Base-by-base conservation (phyloP, 495 filamentous ascomycete species). In the Xylaria venustula region DNA sequence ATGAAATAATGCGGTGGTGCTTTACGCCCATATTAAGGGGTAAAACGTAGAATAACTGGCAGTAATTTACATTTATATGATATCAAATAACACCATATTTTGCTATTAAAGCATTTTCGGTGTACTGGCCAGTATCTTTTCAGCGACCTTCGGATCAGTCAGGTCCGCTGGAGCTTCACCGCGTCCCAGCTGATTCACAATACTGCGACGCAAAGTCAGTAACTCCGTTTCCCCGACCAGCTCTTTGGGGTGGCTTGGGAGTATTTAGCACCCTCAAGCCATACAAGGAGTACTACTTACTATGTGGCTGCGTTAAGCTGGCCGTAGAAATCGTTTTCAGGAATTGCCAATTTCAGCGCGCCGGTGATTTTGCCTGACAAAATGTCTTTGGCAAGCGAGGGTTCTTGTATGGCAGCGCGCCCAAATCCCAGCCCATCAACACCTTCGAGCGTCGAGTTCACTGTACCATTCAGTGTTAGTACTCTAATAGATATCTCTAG, bases 371-470 rank as follows among this genome's bases (percentile, higher is more conserved):
- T 77, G 7, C 79, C 80, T 1, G 68, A 66, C 7, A 85, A 70
- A 14, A 85, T 78, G 37, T 82, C 74, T 23, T 63, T 65, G 4
- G 78, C 73, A 4, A 87, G 54, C 17, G 67, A 67, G 6, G 75
- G 75, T 58, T 87, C 83, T 50, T 85, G 77, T 54, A 76, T 77
- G 2, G 77, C 71, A 2, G 81, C 75, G 5, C 83, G 77, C 0
- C 72, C 85, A 17, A 87, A 61, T 11, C 83, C 84, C 15, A 87
- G 69, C 20, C 83, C 84, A 54, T 87, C 76, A 6, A 87, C 79
- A 0, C 73, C 78, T 11, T 81, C 62, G 22, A 85, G 65, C 3
- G 83, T 85, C 25, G 53, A 55, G 25, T 26, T 14, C 53, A 55
- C 53, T 55, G 11, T 23, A 34, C 7, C n/a, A 30, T 1, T 45